Evolutionary conservation across 1,284 basidiomycete genomes (phyloP).

Genomic region (Leucoagaricus sp.): DNA sequence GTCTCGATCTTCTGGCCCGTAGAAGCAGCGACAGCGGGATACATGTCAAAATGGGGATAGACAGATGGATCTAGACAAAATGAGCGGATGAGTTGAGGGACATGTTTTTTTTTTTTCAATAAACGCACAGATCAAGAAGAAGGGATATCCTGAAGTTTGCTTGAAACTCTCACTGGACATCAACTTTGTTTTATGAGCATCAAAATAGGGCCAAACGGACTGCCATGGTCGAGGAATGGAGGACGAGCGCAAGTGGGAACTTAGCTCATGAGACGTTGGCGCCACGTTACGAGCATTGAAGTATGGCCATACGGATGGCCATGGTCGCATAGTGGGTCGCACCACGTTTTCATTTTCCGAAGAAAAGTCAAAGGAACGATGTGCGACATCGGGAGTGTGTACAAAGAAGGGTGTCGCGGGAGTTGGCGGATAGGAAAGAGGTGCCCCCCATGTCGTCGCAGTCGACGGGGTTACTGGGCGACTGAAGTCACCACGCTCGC

Average conservation of each 20-base stretch:
- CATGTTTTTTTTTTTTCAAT: background rate
- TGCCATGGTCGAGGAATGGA: background rate
- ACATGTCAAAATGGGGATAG: slow-evolving; percentile 49
- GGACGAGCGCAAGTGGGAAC: too few relatives aligned
- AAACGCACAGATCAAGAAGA: slow-evolving; percentile 35
- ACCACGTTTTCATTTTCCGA: background rate
- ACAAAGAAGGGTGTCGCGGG: slow-evolving; percentile 39
- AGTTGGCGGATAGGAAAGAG: slow-evolving; percentile 42
- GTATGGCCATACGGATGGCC: slow-evolving; percentile 24
- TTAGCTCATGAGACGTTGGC: too few relatives aligned
- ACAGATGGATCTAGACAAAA: slow-evolving; percentile 34
- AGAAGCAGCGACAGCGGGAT: slow-evolving; percentile 29
- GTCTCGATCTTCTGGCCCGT: background rate
- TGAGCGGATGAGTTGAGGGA: background rate
- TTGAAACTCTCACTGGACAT: background rate
- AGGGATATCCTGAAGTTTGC: slow-evolving; percentile 30
- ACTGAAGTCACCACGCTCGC: slow-evolving; percentile 33
- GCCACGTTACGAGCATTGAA: background rate
- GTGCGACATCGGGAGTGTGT: slow-evolving; percentile 44
- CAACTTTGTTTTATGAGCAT: background rate
- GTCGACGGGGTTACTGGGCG: slow-evolving; percentile 38
- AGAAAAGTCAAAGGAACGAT: slow-evolving; percentile 36
- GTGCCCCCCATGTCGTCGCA: slow-evolving; percentile 49
- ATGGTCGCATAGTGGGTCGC: background rate
- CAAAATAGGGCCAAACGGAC: slow-evolving; percentile 23